Base-by-base conservation (phyloP, 192 early-diverging fungal genomes). In the Podochytrium sp. region DNA sequence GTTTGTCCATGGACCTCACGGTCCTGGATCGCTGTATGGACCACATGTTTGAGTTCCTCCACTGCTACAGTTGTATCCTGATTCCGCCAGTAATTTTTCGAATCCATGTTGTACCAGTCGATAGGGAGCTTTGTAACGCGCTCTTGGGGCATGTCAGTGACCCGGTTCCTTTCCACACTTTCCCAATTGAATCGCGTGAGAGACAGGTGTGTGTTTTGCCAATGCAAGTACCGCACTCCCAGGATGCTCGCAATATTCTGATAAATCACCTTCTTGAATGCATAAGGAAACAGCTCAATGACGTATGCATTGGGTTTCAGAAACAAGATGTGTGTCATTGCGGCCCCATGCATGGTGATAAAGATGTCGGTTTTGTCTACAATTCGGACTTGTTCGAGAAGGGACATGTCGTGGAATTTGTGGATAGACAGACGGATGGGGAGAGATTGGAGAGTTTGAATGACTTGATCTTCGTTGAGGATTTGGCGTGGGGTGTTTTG, bases 31-130 rank as follows among this genome's bases (percentile, higher is more conserved):
- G 56, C 59, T 3, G 6, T 32, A 20, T 68, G 10, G 20, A 80
- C 40, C 18, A 80, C 27, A 51, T 76, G 35, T 29, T 20, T 37
- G 16, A 78, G 27, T 35, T 80, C 70, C 5, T 39, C 39, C 52
- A 70, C 38, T n/a, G 38, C 51, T 0, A 80, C 67, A 29, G 33
- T 30, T 2, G 71, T 80, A 59, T 80, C 79, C 50, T 80, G 79
- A 60, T 80, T 80, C 27, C 79, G 33, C 79, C 79, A 80, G 37
- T 74, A 80, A 42, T 80, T 80, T 51, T 80, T 80, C 7, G 65
- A 76, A 52, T 80, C 79, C 78, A 78, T 80, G 63, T 80, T 80
- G n/a, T 71, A 77, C 78, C 79, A 80, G 47, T 80, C 71, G 69
- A 80, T 79, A 3, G 77, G 77, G 12, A 69, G 47, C 30, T 25